Evolutionary conservation across 2,329 filamentous ascomycete genomes (phyloP), one percentile per base, ranked within the genome.

Genomic region (Paramyrothecium sp.): DNA sequence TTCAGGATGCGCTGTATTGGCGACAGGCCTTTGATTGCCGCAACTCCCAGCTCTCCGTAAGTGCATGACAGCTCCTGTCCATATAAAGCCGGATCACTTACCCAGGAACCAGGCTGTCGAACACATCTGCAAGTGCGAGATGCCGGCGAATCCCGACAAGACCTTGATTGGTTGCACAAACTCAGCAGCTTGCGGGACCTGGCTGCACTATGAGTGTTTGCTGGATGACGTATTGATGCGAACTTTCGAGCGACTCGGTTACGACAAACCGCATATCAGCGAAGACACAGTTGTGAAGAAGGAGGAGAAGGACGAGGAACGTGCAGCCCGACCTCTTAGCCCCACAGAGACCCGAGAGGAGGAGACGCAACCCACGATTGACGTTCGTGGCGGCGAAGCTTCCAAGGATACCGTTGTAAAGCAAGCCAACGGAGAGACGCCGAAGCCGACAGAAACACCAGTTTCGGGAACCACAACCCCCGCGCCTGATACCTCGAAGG

Each of bases 201-300:
- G 86, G 86, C 79, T 89, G 58, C 86, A 89, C 63, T 79, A 84
- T 56, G 81, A 86, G 50, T 89, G 86, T 63, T 74, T 89, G n/a
- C 73, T 79, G 33, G 79, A 85, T 62, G 80, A 84, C 16, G 76
- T 81, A 3, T 74, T 87, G 13, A 71, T 75, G 65, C 74, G 75
- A 30, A 78, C 81, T 0, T 85, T 76, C 65, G 72, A 78, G 30
- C 75, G 75, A 54, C 72, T 86, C 8, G 81, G 83, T 41, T 73
- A 69, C 53, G 76, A 81, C 57, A 81, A 76, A 60, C 81, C 83
- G 3, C 80, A 85, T 63, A 68, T 73, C 46, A 63, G 70, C 13
- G 65, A 71, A 20, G 70, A 70, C n/a, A 54, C 72, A 55, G 65
- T 72, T 33, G 74, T 77, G 12, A 76, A 79, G 64, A 76, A 79